phyloP scores from a whole-genome alignment of 148 eudicot genomes.

The Nyssa sinensis region DNA sequence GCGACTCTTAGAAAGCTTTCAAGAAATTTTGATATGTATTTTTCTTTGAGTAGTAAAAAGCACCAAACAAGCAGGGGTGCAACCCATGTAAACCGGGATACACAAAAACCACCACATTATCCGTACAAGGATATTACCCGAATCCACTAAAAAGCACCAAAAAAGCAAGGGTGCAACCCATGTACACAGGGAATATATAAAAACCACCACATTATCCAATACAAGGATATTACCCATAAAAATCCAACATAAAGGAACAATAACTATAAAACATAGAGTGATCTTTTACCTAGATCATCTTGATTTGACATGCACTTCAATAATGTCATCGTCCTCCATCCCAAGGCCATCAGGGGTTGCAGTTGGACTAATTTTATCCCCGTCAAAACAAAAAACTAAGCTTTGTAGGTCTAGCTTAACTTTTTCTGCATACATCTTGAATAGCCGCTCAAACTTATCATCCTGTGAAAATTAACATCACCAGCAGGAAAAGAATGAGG shows the following conservation, averaged over 20 bases:
- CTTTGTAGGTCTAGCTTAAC: conserved; percentile 44
- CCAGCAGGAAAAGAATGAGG: not conserved
- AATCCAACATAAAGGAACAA: not conserved
- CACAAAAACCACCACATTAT: no score
- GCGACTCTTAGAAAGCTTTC: no score
- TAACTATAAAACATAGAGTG: not conserved
- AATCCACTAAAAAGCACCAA: no score
- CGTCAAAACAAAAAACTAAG: conserved; percentile 73
- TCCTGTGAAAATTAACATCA: conserved; percentile 58
- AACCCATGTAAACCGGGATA: no score
- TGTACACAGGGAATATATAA: no score
- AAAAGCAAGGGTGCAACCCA: no score
- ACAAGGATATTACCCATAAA: no score
- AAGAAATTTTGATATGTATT: no score
- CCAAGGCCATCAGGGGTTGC: conserved; percentile 67
- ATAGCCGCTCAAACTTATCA: conserved; percentile 75
- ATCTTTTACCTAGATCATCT: conserved; percentile 34
- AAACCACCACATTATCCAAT: no score
- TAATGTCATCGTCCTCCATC: conserved; percentile 88
- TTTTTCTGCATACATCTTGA: conserved; percentile 69
- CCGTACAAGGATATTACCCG: no score
- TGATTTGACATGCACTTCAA: conserved; percentile 73
- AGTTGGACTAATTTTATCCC: conserved; percentile 69
- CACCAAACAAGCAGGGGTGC: no score
- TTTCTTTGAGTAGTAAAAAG: no score